phyloP scores from a whole-genome alignment of 805 yeast species.

The Naumovozyma castellii region DNA sequence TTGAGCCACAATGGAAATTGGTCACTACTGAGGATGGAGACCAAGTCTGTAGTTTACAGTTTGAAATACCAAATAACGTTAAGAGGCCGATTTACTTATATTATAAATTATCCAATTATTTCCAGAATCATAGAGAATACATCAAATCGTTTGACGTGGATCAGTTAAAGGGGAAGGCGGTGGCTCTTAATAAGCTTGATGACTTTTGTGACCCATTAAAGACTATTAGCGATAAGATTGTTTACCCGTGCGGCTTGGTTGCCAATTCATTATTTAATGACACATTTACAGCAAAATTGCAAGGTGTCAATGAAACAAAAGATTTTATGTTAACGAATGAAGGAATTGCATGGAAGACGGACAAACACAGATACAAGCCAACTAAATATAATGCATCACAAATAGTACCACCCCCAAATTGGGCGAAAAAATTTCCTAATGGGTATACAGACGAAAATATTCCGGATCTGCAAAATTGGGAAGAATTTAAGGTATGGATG shows the following conservation, averaged over 20 bases:
- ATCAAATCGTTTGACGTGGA: slow-evolving; percentile 74
- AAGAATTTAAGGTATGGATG: slow-evolving; percentile 79
- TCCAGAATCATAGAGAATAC: slow-evolving; percentile 89
- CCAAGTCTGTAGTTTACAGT: slow-evolving; percentile 54
- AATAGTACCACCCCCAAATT: slow-evolving; percentile 77
- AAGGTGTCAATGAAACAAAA: slow-evolving; percentile 26
- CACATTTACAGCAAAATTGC: slow-evolving; percentile 47
- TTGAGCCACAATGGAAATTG: slow-evolving; percentile 56
- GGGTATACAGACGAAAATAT: slow-evolving; percentile 64
- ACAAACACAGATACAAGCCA: slow-evolving; percentile 52
- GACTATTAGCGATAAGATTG: slow-evolving; percentile 29
- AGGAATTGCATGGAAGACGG: slow-evolving; percentile 67
- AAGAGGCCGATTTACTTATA: slow-evolving; percentile 65
- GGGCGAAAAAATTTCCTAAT: slow-evolving; percentile 60
- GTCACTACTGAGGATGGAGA: slow-evolving; percentile 30
- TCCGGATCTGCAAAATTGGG: slow-evolving; percentile 62
- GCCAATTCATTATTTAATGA: slow-evolving; percentile 77
- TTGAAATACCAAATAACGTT: slow-evolving; percentile 62
- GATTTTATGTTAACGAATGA: slow-evolving; percentile 37
- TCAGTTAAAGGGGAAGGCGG: slow-evolving; percentile 74
- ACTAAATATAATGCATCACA: slow-evolving; percentile 51
- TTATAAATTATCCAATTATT: slow-evolving; percentile 82
- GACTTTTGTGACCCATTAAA: slow-evolving; percentile 32
- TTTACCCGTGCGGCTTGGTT: slow-evolving; percentile 77
- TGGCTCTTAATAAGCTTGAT: slow-evolving; percentile 40